A percentile compares a stretch with the other conserved stretches of the same genome.
Conservation (phyloP, 345 rosid genomes). For the Citrus hindsii region DNA sequence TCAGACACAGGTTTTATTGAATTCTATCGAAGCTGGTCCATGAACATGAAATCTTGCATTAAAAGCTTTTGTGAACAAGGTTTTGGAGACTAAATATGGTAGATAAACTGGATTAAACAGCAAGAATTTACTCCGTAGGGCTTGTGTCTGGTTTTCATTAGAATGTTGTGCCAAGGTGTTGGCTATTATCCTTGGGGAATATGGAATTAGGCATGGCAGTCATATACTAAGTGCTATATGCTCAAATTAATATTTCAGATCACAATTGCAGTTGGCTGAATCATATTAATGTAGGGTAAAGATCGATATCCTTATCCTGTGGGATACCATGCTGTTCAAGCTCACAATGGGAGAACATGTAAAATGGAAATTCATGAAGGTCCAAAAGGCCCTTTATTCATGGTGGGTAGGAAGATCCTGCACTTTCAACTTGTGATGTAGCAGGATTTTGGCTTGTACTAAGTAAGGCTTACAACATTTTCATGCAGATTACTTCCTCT, state of each 20-base stretch:
- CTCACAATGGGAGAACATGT: conserved; percentile 49
- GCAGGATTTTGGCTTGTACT: neutral
- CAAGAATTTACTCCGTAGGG: no score
- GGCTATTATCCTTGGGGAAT: neutral
- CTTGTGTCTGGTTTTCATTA: neutral
- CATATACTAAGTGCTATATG: neutral
- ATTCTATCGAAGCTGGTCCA: neutral
- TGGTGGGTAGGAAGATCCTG: conserved; percentile 41
- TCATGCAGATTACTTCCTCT: conserved; percentile 54
- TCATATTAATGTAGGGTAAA: conserved; percentile 54
- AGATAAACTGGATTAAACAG: neutral
- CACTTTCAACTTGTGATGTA: conserved; percentile 6
- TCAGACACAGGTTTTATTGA: neutral
- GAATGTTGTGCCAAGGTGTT: neutral
- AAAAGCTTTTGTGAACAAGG: neutral
- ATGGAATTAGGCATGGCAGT: neutral
- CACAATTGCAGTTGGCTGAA: neutral
- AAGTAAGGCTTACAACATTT: neutral
- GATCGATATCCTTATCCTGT: conserved; percentile 93
- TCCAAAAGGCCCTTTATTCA: conserved; percentile 75
- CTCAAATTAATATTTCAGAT: conserved; percentile 1
- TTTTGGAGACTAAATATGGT: neutral
- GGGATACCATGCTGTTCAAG: conserved; percentile 73
- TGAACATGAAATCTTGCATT: neutral
- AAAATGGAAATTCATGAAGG: conserved; percentile 76